A percentile compares a stretch with the other conserved stretches of the same genome.
Evolutionary conservation across 2,329 filamentous ascomycete genomes (phyloP).

Genomic region (Stagonosporopsis chrysanthemi): DNA sequence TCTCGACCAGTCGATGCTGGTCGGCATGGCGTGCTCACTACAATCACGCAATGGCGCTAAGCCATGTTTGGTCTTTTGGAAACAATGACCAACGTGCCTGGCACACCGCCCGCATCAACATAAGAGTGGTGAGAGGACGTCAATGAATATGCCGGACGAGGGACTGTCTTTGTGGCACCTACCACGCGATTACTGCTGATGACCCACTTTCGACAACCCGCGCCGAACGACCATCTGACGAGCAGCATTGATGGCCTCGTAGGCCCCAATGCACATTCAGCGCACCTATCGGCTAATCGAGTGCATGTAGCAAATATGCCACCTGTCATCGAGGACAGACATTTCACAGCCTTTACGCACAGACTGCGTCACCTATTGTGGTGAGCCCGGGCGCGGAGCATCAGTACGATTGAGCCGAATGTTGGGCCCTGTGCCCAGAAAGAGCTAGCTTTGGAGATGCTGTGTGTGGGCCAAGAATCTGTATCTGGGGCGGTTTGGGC

Average conservation of each 20-base stretch:
- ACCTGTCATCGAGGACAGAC: slow-evolving; percentile 5
- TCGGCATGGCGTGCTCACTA: slow-evolving; percentile 16
- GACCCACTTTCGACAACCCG: background rate
- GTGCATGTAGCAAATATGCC: slow-evolving; percentile 6
- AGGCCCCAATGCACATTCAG: background rate
- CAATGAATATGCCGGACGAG: slow-evolving; percentile 4
- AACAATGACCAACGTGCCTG: slow-evolving; percentile 6
- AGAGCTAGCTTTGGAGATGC: slow-evolving; percentile 13
- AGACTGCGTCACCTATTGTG: slow-evolving; percentile 10
- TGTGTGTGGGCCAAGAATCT: slow-evolving; percentile 15
- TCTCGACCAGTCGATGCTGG: slow-evolving; percentile 10
- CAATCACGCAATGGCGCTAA: slow-evolving; percentile 20
- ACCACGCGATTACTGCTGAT: slow-evolving; percentile 5
- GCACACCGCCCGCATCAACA: slow-evolving; percentile 5
- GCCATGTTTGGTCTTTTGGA: background rate
- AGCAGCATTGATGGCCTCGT: background rate
- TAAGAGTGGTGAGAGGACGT: slow-evolving; percentile 8
- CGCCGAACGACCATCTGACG: background rate
- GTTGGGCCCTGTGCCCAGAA: slow-evolving; percentile 5
- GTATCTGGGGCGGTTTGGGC: slow-evolving; percentile 17
- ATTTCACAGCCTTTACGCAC: slow-evolving; percentile 14
- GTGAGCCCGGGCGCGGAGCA: slow-evolving; percentile 4
- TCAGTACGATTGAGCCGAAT: slow-evolving; percentile 2
- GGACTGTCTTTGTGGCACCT: background rate
- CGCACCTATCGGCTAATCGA: background rate